A percentile compares a stretch with the other conserved stretches of the same genome.
phyloP scores from a whole-genome alignment of 345 rosid species.

The Syzygium grande region DNA sequence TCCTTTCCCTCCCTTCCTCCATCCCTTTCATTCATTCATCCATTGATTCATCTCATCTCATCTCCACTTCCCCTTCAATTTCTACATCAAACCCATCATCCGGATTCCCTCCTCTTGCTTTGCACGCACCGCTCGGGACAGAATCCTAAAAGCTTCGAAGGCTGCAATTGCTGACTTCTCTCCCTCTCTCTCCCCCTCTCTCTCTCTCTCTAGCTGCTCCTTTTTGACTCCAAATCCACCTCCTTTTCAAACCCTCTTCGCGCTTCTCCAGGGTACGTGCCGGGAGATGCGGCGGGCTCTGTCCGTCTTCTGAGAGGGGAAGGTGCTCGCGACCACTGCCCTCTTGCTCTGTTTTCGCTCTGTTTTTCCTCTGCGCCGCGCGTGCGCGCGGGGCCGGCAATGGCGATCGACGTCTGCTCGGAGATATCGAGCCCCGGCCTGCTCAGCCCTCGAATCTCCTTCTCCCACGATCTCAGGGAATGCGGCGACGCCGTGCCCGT shows the following conservation, averaged over 20 bases:
- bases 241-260: conserved; percentile 21
- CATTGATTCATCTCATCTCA: background rate
- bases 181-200: background rate
- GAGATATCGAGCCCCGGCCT: conserved; percentile 47
- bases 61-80: background rate
- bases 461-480: conserved; percentile 57
- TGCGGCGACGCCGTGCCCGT: conserved; percentile 18
- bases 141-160: conserved; percentile 17
- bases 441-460: conserved; percentile 68
- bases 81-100: background rate
- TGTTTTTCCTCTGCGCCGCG: background rate
- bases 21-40: background rate
- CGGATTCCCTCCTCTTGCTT: background rate
- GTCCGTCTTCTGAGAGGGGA: background rate
- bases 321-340: background rate
- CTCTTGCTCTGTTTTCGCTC: background rate
- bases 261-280: conserved; percentile 1
- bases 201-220: background rate
- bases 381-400: background rate
- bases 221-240: conserved; percentile 14
- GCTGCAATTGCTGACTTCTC: conserved; percentile 54
- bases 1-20: background rate
- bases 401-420: conserved; percentile 77
- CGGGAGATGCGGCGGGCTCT: background rate
- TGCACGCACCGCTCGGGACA: background rate